Evolutionary conservation across 495 filamentous ascomycete genomes (phyloP).

Genomic region (Cercophora newfieldiana): DNA sequence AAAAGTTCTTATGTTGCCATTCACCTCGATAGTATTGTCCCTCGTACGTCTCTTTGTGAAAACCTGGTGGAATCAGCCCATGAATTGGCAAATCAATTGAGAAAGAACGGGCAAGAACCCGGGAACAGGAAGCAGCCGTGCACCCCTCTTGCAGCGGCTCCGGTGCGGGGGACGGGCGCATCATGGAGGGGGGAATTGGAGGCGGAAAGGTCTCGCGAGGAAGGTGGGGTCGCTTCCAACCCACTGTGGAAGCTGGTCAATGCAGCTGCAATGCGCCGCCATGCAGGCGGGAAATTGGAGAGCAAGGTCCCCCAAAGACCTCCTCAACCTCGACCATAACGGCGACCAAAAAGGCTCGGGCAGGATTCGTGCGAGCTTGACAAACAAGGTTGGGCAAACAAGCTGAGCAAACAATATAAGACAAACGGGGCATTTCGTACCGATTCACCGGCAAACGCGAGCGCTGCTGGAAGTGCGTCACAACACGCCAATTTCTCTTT

Average conservation of each 20-base stretch:
- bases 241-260: slow-evolving; percentile 1
- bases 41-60: background rate
- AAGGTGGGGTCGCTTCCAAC: background rate
- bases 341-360: background rate
- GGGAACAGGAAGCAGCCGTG: background rate
- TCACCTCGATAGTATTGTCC: background rate
- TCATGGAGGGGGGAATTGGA: slow-evolving; percentile 1
- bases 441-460: background rate
- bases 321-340: background rate
- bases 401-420: background rate
- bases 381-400: background rate
- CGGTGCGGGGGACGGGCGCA: background rate
- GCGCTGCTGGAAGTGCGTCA: too few species aligned
- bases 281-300: background rate
- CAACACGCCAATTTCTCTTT: background rate
- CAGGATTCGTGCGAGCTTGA: background rate
- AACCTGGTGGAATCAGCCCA: background rate
- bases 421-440: background rate
- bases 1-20: background rate
- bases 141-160: background rate
- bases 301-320: background rate
- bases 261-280: background rate
- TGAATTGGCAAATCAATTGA: slow-evolving; percentile 2
- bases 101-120: background rate
- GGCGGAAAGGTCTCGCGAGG: background rate